phyloP scores from a whole-genome alignment of 805 yeast species.

The Metschnikowia drakensbergensis region DNA sequence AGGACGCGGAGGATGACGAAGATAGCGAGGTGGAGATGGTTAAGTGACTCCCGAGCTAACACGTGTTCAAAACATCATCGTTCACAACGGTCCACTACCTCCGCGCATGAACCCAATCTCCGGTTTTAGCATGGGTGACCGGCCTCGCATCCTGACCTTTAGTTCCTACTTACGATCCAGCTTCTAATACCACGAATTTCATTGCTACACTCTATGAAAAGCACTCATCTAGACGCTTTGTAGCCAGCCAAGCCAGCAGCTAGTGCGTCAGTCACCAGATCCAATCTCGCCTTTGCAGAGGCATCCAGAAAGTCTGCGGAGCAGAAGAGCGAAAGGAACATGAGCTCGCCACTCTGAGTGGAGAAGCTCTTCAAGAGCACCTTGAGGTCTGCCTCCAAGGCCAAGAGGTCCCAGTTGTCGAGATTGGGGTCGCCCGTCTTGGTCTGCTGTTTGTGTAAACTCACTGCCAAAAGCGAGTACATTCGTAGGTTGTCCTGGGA shows the following conservation, averaged over 20 bases:
- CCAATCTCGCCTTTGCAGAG: slow-evolving; percentile 35
- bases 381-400: slow-evolving; percentile 27
- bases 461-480: slow-evolving; percentile 34
- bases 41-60: slow-evolving; percentile 5
- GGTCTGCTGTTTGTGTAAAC: slow-evolving; percentile 20
- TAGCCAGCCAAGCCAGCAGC: slow-evolving; percentile 35
- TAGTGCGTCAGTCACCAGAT: slow-evolving; percentile 28
- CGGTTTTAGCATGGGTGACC: neutral
- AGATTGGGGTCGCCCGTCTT: slow-evolving; percentile 12
- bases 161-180: slow-evolving; percentile 5
- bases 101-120: neutral
- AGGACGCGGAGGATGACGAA: slow-evolving; percentile 51
- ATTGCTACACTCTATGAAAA: neutral
- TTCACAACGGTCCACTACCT: neutral
- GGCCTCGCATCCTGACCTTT: slow-evolving; percentile 5
- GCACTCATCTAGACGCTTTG: neutral
- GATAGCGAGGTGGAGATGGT: slow-evolving; percentile 20
- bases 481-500: slow-evolving; percentile 31
- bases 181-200: slow-evolving; percentile 3
- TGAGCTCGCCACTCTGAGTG: slow-evolving; percentile 10
- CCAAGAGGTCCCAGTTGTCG: slow-evolving; percentile 28
- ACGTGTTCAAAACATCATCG: neutral
- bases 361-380: slow-evolving; percentile 25
- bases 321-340: slow-evolving; percentile 35
- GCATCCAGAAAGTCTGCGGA: slow-evolving; percentile 25